These are phyloP conservation scores for Salvia miltiorrhiza DNA, from an alignment of 257 asterid species.

Conservation along the genomic window DNA sequence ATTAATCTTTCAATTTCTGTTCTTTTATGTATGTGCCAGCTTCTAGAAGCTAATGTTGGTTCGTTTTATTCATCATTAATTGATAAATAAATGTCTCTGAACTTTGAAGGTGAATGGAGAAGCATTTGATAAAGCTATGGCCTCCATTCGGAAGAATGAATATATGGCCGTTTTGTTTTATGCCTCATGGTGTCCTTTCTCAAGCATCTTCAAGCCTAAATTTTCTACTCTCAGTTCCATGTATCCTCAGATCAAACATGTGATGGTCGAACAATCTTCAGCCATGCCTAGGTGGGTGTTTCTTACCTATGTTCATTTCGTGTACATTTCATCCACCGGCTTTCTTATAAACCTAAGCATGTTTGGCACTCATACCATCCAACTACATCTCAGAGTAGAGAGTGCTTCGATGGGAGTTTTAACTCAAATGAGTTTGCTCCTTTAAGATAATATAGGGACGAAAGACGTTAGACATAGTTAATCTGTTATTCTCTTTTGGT, in stretches of 20 bases:
- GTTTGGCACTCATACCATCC: neutral
- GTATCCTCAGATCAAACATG: conserved; percentile 67
- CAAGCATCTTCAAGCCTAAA: conserved; percentile 32
- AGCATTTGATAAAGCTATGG: conserved; percentile 41
- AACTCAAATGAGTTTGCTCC: neutral
- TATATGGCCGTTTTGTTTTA: conserved; percentile 53
- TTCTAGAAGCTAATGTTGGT: neutral
- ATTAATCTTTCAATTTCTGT: neutral
- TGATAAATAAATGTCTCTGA: conserved; percentile 11
- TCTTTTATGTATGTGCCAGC: neutral
- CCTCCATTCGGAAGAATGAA: conserved; percentile 33
- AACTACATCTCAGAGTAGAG: neutral
- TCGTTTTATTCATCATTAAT: conserved; percentile 11
- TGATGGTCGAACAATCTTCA: conserved; percentile 56
- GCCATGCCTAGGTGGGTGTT: conserved; percentile 59
- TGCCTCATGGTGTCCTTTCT: conserved; percentile 80
- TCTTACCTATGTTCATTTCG: neutral
- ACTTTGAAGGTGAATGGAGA: conserved; percentile 64
- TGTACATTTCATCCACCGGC: neutral
- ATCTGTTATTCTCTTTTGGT: neutral
- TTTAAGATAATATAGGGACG: neutral
- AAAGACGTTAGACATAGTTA: neutral
- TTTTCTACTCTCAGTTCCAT: conserved; percentile 56
- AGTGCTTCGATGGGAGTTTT: neutral
- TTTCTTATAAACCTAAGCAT: neutral